Evolutionary conservation across 2,329 filamentous ascomycete genomes (phyloP), one percentile per base, ranked within the genome.

Genomic region (Fusarium goolgardi): DNA sequence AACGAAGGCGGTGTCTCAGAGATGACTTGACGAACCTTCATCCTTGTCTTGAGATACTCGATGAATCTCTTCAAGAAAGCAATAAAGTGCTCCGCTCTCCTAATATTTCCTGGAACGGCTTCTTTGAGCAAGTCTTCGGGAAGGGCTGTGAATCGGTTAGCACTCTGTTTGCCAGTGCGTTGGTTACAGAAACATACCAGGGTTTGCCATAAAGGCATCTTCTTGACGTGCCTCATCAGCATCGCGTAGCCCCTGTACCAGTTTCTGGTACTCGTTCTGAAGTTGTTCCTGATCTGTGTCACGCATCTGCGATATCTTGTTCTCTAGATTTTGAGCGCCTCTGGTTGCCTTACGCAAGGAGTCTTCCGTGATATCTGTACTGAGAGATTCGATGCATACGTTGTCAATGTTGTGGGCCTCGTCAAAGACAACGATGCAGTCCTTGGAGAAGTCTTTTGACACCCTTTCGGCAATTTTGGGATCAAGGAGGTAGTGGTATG

Each of bases 371-470:
- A 99, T 88, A 74, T 99, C 96, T 41, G 97, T 98, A 75, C 96
- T 99, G 15, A 98, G 82, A 3, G 96, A 95, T 76, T 99, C 96
- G 71, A 99, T 99, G 78, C 96, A 99, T 61, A 99, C 96, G 76
- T 99, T 99, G 84, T 99, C 96, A 72, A 99, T 99, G 76, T 99
- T 99, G 82, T 99, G 96, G 16, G 96, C 96, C 79, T 99, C 96
- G 75, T 99, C 96, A 70, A 99, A 99, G 5, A 99, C 96, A 21
- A 99, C 93, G 53, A 99, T 99, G 78, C 94, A 97, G 78, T 99
- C 96, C 73, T 97, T 97, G 0, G 96, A 97, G 13, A 99, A 87
- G 75, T 99, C 96, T 78, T 91, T 94, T 1, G 96, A 98, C 3
- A 98, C 94, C 59, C 95, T 82, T 76, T 99, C 96, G 15, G 96